A percentile compares a stretch with the other conserved stretches of the same genome.
Evolutionary conservation across 768 basidiomycete species (phyloP).

Genomic region (Tulasnella sp.): DNA sequence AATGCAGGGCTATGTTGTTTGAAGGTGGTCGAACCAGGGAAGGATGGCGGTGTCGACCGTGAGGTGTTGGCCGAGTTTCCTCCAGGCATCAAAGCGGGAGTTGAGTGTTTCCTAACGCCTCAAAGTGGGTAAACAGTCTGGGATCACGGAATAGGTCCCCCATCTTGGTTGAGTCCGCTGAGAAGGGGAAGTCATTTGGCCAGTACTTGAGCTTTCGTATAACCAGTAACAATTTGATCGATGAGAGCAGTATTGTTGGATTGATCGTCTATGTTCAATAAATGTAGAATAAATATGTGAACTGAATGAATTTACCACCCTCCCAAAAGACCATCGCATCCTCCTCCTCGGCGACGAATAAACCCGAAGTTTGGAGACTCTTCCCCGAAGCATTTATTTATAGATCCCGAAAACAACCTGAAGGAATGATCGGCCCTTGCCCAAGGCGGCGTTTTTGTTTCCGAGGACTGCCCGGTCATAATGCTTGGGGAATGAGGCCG

Average conservation of each 20-base stretch:
- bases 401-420: slow-evolving; percentile 1
- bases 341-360: not conserved
- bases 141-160: too few species aligned
- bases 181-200: too few species aligned
- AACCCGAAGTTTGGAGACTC: not conserved
- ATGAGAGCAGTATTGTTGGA: not conserved
- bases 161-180: too few species aligned
- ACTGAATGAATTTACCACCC: not conserved
- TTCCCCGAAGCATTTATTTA: not conserved
- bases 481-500: slow-evolving; percentile 4
- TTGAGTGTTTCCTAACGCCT: not conserved
- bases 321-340: not conserved
- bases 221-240: too few species aligned
- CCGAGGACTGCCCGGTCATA: slow-evolving; percentile 2
- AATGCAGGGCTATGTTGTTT: not conserved
- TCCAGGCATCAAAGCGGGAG: not conserved
- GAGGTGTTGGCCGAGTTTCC: not conserved
- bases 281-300: not conserved
- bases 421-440: not conserved
- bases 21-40: not conserved
- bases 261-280: not conserved
- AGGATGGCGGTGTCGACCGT: not conserved
- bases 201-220: too few species aligned
- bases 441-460: not conserved
- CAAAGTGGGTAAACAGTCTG: too few species aligned